Evolutionary conservation across 441 rosid genomes (phyloP).

Genomic region (Rhodomyrtus psidioides): DNA sequence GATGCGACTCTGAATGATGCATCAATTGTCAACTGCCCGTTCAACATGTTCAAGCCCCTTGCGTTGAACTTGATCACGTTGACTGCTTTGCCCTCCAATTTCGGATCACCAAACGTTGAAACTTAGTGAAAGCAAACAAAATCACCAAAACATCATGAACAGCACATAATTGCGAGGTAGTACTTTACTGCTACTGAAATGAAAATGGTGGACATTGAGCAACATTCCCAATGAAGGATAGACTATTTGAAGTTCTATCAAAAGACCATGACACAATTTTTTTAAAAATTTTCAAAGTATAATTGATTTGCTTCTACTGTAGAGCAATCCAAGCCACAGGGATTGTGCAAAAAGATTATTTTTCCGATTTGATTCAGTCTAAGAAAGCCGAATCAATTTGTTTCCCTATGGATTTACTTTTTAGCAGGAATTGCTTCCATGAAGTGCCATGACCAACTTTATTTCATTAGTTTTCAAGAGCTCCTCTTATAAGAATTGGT

Average conservation of each 20-base stretch:
- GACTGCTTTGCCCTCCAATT: constrained; percentile 80
- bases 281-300: background rate
- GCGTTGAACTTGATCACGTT: constrained; percentile 76
- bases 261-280: background rate
- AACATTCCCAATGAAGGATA: background rate
- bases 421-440: background rate
- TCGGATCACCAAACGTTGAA: constrained; percentile 16
- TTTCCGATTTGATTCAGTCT: background rate
- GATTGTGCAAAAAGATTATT: background rate
- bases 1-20: constrained; percentile 67
- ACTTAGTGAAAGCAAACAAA: background rate
- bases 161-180: background rate
- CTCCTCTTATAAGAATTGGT: background rate
- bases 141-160: background rate
- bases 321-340: background rate
- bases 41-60: constrained; percentile 55
- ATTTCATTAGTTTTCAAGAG: background rate
- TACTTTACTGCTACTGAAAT: background rate
- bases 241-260: background rate
- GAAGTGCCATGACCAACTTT: background rate
- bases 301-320: background rate
- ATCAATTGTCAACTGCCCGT: constrained; percentile 64
- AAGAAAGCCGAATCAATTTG: background rate
- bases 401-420: background rate
- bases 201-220: background rate